Base-by-base conservation (phyloP, 306 rosid genomes). In the Ormosia emarginata region DNA sequence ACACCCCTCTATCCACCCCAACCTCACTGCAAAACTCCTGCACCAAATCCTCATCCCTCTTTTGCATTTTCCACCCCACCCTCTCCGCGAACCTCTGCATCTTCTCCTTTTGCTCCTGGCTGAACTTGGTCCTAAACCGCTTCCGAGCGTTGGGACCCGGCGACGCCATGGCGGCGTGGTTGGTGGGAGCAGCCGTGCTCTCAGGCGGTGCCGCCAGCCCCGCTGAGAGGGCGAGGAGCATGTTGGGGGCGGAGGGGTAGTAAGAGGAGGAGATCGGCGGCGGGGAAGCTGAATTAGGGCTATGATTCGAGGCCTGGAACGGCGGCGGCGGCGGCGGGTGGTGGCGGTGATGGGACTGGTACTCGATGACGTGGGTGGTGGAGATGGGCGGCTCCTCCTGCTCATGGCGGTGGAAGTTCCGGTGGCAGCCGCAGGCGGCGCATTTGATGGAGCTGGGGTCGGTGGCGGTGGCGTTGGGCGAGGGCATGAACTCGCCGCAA, bases 351-450 rank as follows among this genome's bases (percentile, higher is more conserved):
- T 90, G 97, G 1, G 99, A 92, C 30, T 91, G 97, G 72, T 88
- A 95, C 61, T 95, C 99, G 29, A 93, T 86, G 2, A 89, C 94
- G 2, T 91, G 98, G 4, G 92, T 1, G 5, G 88, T 50, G 4
- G 87, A 7, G 15, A 84, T 72, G 0, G 90, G 90, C 12, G 90
- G 90, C 12, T 95, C 99, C 7, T 95, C 98, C 0, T 96, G 96
- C 2, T 95, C 97, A 0, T 97, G 95, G 88, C 99, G 99, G 91
- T 95, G 99, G 86, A 92, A 95, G 41, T 95, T 95, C 3, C 99
- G 92, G 89, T 95, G 99, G 79, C 99, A 95, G 17, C 98, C 99
- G 7, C 99, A 95, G 2, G 98, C 99, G 32, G 99, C 99, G 77
- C 99, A 95, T 79, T 91, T 93, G 53, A 93, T 89, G 4, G 97